phyloP scores from a whole-genome alignment of 208 protist species.

The Vickermania spadyakhi region DNA sequence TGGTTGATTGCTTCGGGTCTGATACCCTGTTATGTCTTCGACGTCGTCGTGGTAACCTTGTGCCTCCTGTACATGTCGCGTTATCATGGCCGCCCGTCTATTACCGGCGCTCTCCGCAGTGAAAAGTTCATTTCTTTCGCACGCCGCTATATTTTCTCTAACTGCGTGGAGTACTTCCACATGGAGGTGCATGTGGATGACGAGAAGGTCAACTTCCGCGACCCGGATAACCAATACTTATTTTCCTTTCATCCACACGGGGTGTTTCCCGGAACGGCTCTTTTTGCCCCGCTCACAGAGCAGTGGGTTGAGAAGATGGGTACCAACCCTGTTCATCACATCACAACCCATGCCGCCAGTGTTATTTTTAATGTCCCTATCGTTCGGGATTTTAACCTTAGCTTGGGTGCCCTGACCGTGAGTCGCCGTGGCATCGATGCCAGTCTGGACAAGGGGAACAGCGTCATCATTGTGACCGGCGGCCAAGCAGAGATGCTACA shows the following conservation, averaged over 20 bases:
- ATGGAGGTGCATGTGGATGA: conserved; percentile 56
- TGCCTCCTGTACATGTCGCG: conserved; percentile 50
- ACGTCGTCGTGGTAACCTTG: conserved; percentile 24
- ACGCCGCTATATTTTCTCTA: conserved; percentile 47
- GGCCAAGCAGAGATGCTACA: conserved; percentile 84
- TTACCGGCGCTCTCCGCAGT: conserved; percentile 49
- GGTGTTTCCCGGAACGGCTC: conserved; percentile 66
- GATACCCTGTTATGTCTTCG: conserved; percentile 13
- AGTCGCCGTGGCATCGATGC: conserved; percentile 34
- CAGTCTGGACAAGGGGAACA: conserved; percentile 55
- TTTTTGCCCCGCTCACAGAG: conserved; percentile 37
- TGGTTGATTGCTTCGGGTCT: not conserved
- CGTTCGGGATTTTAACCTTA: conserved; percentile 69
- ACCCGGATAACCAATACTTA: conserved; percentile 43
- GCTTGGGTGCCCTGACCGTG: conserved; percentile 42
- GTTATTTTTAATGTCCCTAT: conserved; percentile 70
- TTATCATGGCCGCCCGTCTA: conserved; percentile 51
- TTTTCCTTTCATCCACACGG: conserved; percentile 83
- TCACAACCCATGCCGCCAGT: conserved; percentile 60
- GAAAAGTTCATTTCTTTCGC: conserved; percentile 31
- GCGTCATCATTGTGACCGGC: conserved; percentile 69
- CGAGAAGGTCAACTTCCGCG: conserved; percentile 34
- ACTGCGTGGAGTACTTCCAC: conserved; percentile 59
- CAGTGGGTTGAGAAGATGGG: conserved; percentile 55
- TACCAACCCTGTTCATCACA: conserved; percentile 21